Percentiles rank a stretch among this genome's conserved stretches.
Conservation (phyloP, 73 alveolate genomes). For the Breviolum minutum region DNA sequence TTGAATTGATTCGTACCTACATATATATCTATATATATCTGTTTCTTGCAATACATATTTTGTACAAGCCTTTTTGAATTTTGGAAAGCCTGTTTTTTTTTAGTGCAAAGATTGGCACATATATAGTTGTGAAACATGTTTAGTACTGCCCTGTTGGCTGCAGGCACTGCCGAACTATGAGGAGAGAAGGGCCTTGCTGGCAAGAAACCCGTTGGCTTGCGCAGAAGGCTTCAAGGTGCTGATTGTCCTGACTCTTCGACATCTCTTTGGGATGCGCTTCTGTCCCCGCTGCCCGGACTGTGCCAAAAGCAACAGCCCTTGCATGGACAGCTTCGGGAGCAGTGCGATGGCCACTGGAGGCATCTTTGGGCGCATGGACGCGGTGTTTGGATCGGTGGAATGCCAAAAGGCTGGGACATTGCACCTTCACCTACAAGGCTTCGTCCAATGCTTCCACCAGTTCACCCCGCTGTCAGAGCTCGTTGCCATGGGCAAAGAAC, state of each 20-base stretch:
- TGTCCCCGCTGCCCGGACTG: slow-evolving; percentile 31
- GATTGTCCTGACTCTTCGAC: neutral
- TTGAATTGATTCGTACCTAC: too few species aligned
- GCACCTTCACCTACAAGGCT: slow-evolving; percentile 4
- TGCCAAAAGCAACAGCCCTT: neutral
- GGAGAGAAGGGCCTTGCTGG: neutral
- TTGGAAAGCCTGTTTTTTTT: neutral
- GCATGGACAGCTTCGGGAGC: slow-evolving; percentile 20
- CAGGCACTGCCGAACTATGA: neutral
- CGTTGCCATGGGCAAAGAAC: neutral
- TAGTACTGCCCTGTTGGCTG: too few species aligned
- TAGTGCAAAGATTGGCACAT: too few species aligned
- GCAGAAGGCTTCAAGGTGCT: neutral
- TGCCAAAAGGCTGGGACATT: slow-evolving; percentile 41
- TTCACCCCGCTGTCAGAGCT: slow-evolving; percentile 8
- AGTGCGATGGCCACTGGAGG: neutral
- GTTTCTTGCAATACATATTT: neutral
- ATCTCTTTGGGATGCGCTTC: slow-evolving; percentile 10
- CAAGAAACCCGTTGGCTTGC: neutral
- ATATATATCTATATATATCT: too few species aligned
- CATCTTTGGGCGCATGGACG: slow-evolving; percentile 24
- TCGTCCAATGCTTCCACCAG: slow-evolving; percentile 21
- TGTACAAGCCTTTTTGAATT: neutral
- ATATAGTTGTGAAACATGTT: too few species aligned
- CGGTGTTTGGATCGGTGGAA: slow-evolving; percentile 30